These are phyloP conservation scores for Penicillium sp. DNA, from an alignment of 2,329 filamentous ascomycete species.

Conservation along the genomic window DNA sequence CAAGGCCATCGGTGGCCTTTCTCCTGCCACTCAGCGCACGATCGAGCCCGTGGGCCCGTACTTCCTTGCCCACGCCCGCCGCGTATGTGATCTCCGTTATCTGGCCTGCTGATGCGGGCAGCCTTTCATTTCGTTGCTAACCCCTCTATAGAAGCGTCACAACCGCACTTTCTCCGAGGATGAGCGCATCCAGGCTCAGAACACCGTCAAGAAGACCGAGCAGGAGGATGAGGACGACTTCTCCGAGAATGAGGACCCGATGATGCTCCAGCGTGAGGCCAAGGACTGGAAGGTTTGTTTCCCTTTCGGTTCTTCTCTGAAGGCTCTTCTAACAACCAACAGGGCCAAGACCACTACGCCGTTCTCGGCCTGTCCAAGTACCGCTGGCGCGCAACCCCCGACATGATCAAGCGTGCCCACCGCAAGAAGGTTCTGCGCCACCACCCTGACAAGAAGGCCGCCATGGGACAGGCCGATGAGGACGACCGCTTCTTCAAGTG, in stretches of 20 bases:
- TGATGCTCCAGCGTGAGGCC: slow-evolving; percentile 86
- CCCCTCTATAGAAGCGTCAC: slow-evolving; percentile 60
- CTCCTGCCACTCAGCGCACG: slow-evolving; percentile 72
- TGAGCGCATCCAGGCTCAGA: slow-evolving; percentile 91
- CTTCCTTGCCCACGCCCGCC: slow-evolving; percentile 94
- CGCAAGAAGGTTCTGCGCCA: slow-evolving; percentile 99
- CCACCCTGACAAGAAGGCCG: slow-evolving; percentile 98
- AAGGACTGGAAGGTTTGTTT: slow-evolving; percentile 97
- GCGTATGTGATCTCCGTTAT: slow-evolving; percentile 49
- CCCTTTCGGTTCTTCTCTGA: neutral
- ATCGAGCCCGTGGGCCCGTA: slow-evolving; percentile 95
- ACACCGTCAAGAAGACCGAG: slow-evolving; percentile 92
- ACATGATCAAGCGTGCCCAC: slow-evolving; percentile 98
- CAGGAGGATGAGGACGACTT: slow-evolving; percentile 85
- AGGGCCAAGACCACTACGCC: slow-evolving; percentile 96
- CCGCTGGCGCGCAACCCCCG: slow-evolving; percentile 86
- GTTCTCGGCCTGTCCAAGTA: slow-evolving; percentile 90
- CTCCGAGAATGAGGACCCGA: slow-evolving; percentile 86
- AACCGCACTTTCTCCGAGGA: slow-evolving; percentile 98
- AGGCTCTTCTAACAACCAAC: slow-evolving; percentile 11
- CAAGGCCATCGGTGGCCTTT: slow-evolving; percentile 73
- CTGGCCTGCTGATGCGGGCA: neutral
- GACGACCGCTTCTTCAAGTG: slow-evolving; percentile 99
- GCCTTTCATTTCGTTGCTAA: slow-evolving; percentile 17
- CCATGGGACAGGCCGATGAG: slow-evolving; percentile 73